Percentiles rank a stretch among this genome's conserved stretches.
phyloP scores from a whole-genome alignment of 345 rosid genomes.

The Gossypium bickii region DNA sequence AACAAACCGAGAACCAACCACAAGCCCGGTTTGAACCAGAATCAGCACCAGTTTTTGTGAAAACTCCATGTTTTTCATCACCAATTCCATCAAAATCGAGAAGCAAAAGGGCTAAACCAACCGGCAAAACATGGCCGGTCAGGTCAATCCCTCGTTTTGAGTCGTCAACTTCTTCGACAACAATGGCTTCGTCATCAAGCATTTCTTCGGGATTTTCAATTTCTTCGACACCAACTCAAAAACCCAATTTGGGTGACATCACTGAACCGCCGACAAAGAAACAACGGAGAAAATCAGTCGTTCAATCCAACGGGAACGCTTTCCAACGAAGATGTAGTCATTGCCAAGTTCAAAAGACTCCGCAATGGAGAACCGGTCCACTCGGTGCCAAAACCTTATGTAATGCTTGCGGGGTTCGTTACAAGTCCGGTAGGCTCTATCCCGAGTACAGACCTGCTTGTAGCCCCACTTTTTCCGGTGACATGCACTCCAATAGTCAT shows the following conservation, averaged over 20 bases:
- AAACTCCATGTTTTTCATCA: conserved; percentile 18
- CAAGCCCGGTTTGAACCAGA: conserved; percentile 18
- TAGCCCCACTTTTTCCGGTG: conserved; percentile 47
- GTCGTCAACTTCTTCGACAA: conserved; percentile 20
- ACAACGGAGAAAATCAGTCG: conserved; percentile 28
- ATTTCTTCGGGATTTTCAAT: conserved; percentile 22
- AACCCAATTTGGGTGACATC: background rate
- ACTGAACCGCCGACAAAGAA: conserved; percentile 31
- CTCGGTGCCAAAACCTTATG: conserved; percentile 55
- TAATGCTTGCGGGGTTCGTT: conserved; percentile 61
- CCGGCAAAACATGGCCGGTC: conserved; percentile 27
- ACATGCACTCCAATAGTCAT: conserved; percentile 51
- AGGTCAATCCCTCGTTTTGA: conserved; percentile 22
- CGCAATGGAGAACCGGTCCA: conserved; percentile 65
- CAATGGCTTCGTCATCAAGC: conserved; percentile 19
- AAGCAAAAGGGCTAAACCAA: conserved; percentile 33
- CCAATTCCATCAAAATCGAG: conserved; percentile 39
- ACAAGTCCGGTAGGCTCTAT: conserved; percentile 54
- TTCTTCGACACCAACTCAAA: background rate
- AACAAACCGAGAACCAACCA: conserved; percentile 3
- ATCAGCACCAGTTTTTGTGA: conserved; percentile 8
- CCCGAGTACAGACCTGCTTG: conserved; percentile 64
- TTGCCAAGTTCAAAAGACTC: conserved; percentile 54
- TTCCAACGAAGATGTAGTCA: conserved; percentile 48
- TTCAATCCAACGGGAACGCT: conserved; percentile 22